phyloP scores from a whole-genome alignment of 1,284 basidiomycete genomes.

The Moesziomyces sp. region DNA sequence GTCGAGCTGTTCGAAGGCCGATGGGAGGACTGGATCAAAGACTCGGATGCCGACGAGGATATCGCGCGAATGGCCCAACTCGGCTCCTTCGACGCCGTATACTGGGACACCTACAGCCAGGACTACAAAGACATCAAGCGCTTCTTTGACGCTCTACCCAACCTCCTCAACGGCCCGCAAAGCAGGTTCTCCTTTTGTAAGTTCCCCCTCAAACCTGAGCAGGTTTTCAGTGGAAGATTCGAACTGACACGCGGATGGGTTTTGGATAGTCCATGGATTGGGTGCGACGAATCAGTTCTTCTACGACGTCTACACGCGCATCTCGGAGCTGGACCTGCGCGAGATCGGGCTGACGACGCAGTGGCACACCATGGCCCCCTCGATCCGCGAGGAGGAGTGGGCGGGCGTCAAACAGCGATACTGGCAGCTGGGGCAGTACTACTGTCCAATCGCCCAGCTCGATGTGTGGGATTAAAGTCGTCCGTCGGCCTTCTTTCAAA shows the following conservation, averaged over 20 bases:
- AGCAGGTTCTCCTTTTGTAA: constrained; percentile 80
- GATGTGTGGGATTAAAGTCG: constrained; percentile 11
- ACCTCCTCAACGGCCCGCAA: constrained; percentile 80
- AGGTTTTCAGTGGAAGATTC: too few species aligned
- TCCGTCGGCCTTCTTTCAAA: too few species aligned
- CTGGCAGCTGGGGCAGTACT: constrained; percentile 55
- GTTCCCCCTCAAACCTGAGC: too few species aligned
- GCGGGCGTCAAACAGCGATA: constrained; percentile 60
- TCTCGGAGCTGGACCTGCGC: constrained; percentile 85
- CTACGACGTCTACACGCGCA: constrained; percentile 89
- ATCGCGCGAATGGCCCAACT: constrained; percentile 77
- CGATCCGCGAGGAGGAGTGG: constrained; percentile 58
- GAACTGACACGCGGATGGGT: background rate
- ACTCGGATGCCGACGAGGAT: constrained; percentile 81
- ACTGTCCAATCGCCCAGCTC: constrained; percentile 45
- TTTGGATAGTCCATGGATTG: constrained; percentile 79
- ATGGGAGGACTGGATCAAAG: constrained; percentile 77
- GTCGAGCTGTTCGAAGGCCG: constrained; percentile 59
- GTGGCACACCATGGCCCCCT: constrained; percentile 76
- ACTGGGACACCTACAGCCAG: constrained; percentile 96
- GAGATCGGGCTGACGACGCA: constrained; percentile 79
- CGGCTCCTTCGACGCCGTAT: constrained; percentile 82
- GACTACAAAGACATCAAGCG: constrained; percentile 80
- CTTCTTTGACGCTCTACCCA: constrained; percentile 86
- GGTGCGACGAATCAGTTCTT: constrained; percentile 84